Conservation (phyloP, 2,329 filamentous ascomycete species). For the Colletotrichum caudatum region DNA sequence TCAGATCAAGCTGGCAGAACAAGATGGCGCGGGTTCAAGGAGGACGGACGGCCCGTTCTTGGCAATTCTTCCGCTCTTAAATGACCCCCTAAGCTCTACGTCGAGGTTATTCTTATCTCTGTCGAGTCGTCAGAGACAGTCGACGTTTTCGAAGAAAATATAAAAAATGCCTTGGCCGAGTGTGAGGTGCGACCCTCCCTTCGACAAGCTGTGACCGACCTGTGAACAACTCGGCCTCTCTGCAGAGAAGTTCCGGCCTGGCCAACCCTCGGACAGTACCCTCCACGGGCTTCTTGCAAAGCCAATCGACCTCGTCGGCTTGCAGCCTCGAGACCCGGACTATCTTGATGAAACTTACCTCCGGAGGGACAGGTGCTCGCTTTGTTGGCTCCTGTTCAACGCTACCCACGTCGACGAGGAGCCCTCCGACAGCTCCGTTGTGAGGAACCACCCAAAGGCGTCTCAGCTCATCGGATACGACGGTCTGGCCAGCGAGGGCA, state of each 20-base stretch:
- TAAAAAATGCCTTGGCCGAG: background rate
- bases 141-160: background rate
- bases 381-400: constrained; percentile 3
- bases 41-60: background rate
- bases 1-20: background rate
- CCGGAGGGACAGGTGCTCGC: background rate
- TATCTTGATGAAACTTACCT: background rate
- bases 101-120: background rate
- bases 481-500: background rate
- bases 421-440: background rate
- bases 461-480: background rate
- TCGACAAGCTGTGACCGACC: background rate
- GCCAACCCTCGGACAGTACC: background rate
- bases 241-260: background rate
- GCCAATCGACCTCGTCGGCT: background rate
- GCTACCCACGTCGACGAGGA: background rate
- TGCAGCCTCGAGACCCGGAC: background rate
- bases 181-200: background rate
- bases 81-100: background rate
- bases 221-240: background rate
- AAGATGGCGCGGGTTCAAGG: background rate
- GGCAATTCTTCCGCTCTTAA: background rate
- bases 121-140: background rate
- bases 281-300: background rate
- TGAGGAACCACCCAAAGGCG: background rate